Conservation (phyloP, 345 rosid genomes). For the Gossypioides kirkii region DNA sequence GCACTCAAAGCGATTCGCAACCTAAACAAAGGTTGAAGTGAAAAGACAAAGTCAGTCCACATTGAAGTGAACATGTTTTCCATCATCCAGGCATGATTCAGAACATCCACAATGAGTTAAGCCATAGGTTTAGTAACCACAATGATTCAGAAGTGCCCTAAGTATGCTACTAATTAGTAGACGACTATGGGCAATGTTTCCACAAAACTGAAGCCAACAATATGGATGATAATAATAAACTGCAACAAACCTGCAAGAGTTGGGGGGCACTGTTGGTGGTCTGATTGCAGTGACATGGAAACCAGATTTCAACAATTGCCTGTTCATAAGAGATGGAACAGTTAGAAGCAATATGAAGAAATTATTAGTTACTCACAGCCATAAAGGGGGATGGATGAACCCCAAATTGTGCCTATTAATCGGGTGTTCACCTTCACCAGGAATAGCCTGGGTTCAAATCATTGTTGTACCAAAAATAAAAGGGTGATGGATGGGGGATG, state of each 20-base stretch:
- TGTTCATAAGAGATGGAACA: conserved; percentile 22
- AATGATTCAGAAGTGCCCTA: neutral
- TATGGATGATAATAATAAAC: neutral
- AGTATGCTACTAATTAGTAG: neutral
- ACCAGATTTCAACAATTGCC: conserved; percentile 75
- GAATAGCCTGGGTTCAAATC: too few species aligned
- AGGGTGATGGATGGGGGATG: conserved; percentile 9
- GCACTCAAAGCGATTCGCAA: conserved; percentile 75
- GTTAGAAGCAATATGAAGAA: conserved; percentile 18
- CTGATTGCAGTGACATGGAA: conserved; percentile 89
- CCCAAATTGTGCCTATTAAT: too few species aligned
- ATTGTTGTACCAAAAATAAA: too few species aligned
- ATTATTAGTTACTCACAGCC: neutral
- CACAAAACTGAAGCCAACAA: neutral
- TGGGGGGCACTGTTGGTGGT: conserved; percentile 96
- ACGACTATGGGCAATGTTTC: neutral
- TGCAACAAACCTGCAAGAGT: conserved; percentile 79
- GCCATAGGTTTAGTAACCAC: neutral
- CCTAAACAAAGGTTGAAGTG: conserved; percentile 26
- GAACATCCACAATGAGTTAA: neutral
- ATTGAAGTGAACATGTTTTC: neutral
- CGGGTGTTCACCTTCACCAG: too few species aligned
- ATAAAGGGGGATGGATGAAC: conserved; percentile 16
- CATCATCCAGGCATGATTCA: neutral
- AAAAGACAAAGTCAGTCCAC: neutral